Base-by-base conservation (phyloP, 2,329 filamentous ascomycete species). In the Colletotrichum sublineola region DNA sequence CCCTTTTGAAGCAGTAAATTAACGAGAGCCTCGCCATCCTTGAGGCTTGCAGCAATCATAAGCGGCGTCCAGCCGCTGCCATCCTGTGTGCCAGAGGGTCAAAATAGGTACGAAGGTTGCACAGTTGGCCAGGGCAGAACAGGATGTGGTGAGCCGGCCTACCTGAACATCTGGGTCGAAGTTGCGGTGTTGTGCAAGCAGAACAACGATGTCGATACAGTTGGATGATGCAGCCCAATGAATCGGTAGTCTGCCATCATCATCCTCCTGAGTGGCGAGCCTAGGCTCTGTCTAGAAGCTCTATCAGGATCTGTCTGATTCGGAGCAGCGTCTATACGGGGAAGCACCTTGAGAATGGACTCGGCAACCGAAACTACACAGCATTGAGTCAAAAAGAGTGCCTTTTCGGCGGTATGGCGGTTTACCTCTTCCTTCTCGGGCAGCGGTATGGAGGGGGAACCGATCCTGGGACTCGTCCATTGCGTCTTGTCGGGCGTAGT, bases 161-260 rank as follows among this genome's bases (percentile, higher is more conserved):
- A 94, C 93, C 83, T 94, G 90, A 24, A 92, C 91, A 81, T 98
- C 95, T 0, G 94, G 89, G 79, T 98, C 94, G 78, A 98, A 97
- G 71, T 87, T 86, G 77, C 91, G 91, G 73, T 87, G 86, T 68
- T 93, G 87, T 2, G 93, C 87, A 5, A 98, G 86, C 29, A 96
- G 80, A 62, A 92, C 86, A 24, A 94, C 91, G 71, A 98, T 94
- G 33, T 91, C 88, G 8, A 92, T 83, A 76, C 91, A 92, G 80
- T 96, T 97, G 81, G 93, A 93, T 31, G 95, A 96, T 2, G 91
- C 90, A 0, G 96, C 96, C 96, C 96, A 99, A 86, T 99, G 96
- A 69, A 98, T 91, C 2, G 96, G 92, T 48, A 97, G 89, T 56
- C 96, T 93, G 20, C 94, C 94, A 81, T 99, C 96, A 61, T 94